Evolutionary conservation across 257 asterid species (phyloP), one percentile per base, ranked within the genome.

Genomic region (Euphrasia confusa): DNA sequence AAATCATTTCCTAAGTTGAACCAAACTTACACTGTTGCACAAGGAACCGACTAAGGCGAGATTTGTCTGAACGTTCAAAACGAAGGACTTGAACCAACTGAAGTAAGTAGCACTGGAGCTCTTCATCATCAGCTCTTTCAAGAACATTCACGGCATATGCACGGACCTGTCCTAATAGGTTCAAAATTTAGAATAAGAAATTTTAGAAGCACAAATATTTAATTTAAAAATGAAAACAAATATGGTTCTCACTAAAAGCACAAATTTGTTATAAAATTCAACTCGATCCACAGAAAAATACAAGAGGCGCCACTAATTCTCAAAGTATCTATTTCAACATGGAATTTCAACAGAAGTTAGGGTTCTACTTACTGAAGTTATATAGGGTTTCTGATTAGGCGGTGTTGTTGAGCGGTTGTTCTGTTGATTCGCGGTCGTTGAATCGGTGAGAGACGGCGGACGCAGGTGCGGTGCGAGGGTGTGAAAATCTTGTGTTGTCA

Each of bases 11-110:
- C 61, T 63, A 47, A 39, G 12, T 64, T 39, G 69, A 61, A 73
- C 72, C 62, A 78, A 70, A 57, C 95, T 68, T 86, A 92, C 97
- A 89, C 0, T 97, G 94, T 71, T 92, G 94, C 72, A 92, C 97
- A 48, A 92, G 99, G 81, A 92, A 92, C 65, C 81, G 86, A 78
- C 91, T 80, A 63, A 92, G 94, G 75, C 95, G 85, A 54, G 99
- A 92, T 76, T 84, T 89, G 66, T 92, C 96, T 26, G 97, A 78
- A 67, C 97, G 95, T 76, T 92, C 97, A 77, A 92, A 92, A 54
- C 99, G 95, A 77, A 92, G 97, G 63, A 97, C 99, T 72, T 92
- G 99, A 73, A 92, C 99, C 73, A 92, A 84, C 80, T 92, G 99
- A 76, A 92, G 97, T 33, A 92, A 87, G 81, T 92, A 92, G 70